Percentiles rank a stretch among this genome's conserved stretches.
These are phyloP conservation scores for Lodderomyces oxycetoniae DNA, from an alignment of 1,139 yeast genomes.

Conservation along the genomic window DNA sequence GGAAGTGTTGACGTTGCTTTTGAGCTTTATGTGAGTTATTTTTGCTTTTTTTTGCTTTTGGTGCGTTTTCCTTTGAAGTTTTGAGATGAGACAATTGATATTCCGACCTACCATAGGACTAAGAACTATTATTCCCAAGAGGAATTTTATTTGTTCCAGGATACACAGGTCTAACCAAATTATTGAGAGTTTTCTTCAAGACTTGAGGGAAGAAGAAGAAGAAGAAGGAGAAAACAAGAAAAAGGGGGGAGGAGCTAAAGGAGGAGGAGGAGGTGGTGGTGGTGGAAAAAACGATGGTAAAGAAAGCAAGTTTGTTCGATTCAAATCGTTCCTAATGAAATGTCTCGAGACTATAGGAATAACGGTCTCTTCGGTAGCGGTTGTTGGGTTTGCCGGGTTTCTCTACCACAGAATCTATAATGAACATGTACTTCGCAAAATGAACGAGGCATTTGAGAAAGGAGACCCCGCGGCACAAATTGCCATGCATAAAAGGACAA, in stretches of 20 bases:
- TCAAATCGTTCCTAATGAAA: conserved; percentile 37
- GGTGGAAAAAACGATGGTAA: conserved; percentile 6
- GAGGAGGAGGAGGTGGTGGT: background rate
- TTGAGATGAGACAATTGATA: too few relatives aligned
- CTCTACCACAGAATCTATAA: conserved; percentile 63
- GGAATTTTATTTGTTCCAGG: too few relatives aligned
- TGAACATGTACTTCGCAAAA: conserved; percentile 56
- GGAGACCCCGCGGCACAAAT: conserved; percentile 67
- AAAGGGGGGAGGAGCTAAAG: conserved; percentile 10
- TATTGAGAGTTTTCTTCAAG: conserved; percentile 19
- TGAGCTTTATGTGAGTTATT: too few relatives aligned
- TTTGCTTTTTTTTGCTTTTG: too few relatives aligned
- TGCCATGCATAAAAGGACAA: conserved; percentile 45
- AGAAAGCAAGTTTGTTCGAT: conserved; percentile 12
- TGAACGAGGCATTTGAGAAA: conserved; percentile 60
- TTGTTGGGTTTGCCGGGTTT: conserved; percentile 69
- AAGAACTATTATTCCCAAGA: too few relatives aligned
- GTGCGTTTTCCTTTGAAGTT: too few relatives aligned
- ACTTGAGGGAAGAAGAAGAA: conserved; percentile 14
- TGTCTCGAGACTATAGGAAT: conserved; percentile 70
- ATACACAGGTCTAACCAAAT: conserved; percentile 17
- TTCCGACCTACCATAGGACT: too few relatives aligned
- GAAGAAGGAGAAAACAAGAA: conserved; percentile 9
- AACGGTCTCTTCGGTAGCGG: conserved; percentile 67
- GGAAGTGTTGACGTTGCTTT: too few relatives aligned